Percentiles rank a stretch among this genome's conserved stretches.
These are phyloP conservation scores for Agaricus blazei DNA, from an alignment of 768 basidiomycete genomes.

Conservation along the genomic window DNA sequence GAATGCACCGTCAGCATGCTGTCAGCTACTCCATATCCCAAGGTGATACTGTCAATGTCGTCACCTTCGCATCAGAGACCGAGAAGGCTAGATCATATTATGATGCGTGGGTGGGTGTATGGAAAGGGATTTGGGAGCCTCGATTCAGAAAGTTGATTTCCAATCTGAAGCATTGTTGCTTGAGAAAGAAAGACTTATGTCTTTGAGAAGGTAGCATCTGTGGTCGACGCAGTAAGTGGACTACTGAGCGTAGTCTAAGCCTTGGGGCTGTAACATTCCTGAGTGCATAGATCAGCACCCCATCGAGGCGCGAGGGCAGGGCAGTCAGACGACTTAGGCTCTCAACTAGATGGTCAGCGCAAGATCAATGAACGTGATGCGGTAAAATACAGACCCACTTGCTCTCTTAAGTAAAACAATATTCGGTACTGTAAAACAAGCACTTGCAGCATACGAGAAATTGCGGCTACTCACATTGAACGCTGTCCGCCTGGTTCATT, in stretches of 20 bases:
- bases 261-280: background rate
- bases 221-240: constrained; percentile 18
- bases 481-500: constrained; percentile 25
- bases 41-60: constrained; percentile 42
- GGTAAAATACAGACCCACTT: constrained; percentile 22
- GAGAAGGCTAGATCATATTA: constrained; percentile 12
- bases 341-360: background rate
- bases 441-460: constrained; percentile 14
- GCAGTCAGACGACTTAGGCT: constrained; percentile 38
- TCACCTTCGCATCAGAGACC: constrained; percentile 25
- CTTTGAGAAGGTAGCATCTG: constrained; percentile 14
- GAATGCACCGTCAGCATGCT: constrained; percentile 28
- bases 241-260: background rate
- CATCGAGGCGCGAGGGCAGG: constrained; percentile 46
- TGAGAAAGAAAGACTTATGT: constrained; percentile 8
- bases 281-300: constrained; percentile 43
- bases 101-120: constrained; percentile 2
- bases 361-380: background rate
- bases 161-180: background rate
- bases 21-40: constrained; percentile 45
- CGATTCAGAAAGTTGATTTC: constrained; percentile 13
- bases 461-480: constrained; percentile 31
- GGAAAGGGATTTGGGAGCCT: constrained; percentile 11
- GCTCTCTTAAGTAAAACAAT: constrained; percentile 1
- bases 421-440: background rate